Evolutionary conservation across 2,329 filamentous ascomycete species (phyloP).

Genomic region (Acarospora socialis): DNA sequence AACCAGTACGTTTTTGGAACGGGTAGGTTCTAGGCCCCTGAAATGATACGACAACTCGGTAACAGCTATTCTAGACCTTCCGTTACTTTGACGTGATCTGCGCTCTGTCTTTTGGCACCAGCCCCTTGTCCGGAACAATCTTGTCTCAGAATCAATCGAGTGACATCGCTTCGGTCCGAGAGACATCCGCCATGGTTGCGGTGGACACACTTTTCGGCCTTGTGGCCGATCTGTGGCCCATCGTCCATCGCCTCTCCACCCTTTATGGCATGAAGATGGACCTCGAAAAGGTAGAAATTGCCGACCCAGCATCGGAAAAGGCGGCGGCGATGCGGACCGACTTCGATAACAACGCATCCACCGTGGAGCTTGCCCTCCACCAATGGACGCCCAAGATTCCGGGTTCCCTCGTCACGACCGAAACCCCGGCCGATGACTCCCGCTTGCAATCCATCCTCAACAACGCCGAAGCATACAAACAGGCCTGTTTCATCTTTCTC

Average conservation of each 20-base stretch:
- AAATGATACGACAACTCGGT: not conserved
- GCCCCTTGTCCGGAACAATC: conserved; percentile 37
- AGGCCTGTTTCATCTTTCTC: conserved; percentile 44
- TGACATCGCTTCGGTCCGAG: conserved; percentile 32
- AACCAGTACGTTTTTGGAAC: conserved; percentile 44
- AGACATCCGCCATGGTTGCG: conserved; percentile 33
- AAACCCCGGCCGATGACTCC: conserved; percentile 25
- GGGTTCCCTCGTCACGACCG: conserved; percentile 15
- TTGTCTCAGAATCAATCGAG: conserved; percentile 35
- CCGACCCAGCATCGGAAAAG: conserved; percentile 27
- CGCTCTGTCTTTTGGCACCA: conserved; percentile 45
- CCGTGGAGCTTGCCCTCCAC: conserved; percentile 41
- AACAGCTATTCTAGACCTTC: conserved; percentile 36
- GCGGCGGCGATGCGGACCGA: conserved; percentile 24
- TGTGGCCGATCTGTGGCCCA: conserved; percentile 48
- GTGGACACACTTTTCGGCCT: conserved; percentile 48
- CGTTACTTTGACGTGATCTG: conserved; percentile 53
- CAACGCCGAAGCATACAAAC: conserved; percentile 46
- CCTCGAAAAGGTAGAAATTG: conserved; percentile 32
- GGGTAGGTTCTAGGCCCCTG: conserved; percentile 32
- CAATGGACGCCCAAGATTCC: conserved; percentile 42
- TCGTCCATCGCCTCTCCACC: conserved; percentile 46
- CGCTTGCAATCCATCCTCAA: conserved; percentile 41
- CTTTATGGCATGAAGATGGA: conserved; percentile 40
- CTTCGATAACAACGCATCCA: conserved; percentile 24